Evolutionary conservation across 192 early-diverging fungal genomes (phyloP).

Genomic region (Coemansia sp.): DNA sequence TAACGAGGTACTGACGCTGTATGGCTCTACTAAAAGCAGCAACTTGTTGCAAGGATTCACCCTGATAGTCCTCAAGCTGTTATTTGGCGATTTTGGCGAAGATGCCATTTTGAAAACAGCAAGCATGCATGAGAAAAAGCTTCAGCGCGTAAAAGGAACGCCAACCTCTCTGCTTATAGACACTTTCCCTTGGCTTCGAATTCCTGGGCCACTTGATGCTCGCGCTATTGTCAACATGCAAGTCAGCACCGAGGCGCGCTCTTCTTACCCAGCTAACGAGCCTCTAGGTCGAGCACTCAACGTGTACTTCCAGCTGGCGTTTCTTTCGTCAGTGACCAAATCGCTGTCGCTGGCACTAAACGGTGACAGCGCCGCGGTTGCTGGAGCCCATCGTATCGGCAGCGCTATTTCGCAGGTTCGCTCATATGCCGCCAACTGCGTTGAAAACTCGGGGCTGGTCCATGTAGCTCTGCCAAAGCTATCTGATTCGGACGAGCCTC

Average conservation of each 20-base stretch:
- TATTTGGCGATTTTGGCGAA: slow-evolving; percentile 51
- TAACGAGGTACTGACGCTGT: slow-evolving; percentile 45
- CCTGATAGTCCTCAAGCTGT: slow-evolving; percentile 33
- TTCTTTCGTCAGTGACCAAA: slow-evolving; percentile 25
- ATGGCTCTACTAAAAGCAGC: slow-evolving; percentile 19
- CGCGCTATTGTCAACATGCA: slow-evolving; percentile 11
- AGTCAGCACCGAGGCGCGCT: neutral
- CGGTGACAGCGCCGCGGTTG: slow-evolving; percentile 21
- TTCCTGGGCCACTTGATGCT: slow-evolving; percentile 35
- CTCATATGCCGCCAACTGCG: slow-evolving; percentile 20
- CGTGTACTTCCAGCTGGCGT: slow-evolving; percentile 33
- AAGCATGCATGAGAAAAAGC: slow-evolving; percentile 8
- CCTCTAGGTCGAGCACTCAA: slow-evolving; percentile 40
- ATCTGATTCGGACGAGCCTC: slow-evolving; percentile 7
- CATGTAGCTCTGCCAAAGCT: slow-evolving; percentile 24
- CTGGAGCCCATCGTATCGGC: slow-evolving; percentile 9
- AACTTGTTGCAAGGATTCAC: slow-evolving; percentile 26
- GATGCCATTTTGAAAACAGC: slow-evolving; percentile 30
- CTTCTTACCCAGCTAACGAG: slow-evolving; percentile 13
- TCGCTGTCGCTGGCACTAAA: slow-evolving; percentile 21
- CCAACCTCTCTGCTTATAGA: slow-evolving; percentile 39
- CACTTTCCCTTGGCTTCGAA: slow-evolving; percentile 42
- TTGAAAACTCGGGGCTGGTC: slow-evolving; percentile 22
- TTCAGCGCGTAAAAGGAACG: slow-evolving; percentile 17
- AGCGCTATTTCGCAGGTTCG: slow-evolving; percentile 37